Base-by-base conservation (phyloP, 177 flowering plant genomes). In the Vitis hybrid region DNA sequence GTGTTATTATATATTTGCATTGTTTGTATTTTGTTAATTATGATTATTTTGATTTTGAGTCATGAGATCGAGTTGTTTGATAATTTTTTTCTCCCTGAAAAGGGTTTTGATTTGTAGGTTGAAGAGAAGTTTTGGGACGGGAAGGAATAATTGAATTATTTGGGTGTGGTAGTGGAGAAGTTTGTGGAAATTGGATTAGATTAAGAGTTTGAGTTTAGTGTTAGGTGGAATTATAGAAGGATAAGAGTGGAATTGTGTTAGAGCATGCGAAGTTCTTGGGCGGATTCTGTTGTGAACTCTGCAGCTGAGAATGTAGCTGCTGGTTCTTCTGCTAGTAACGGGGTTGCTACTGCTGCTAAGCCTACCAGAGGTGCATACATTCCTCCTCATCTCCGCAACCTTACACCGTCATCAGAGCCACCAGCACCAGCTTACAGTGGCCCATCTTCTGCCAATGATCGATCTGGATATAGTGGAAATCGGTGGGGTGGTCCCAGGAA, bases 311-410 rank as follows among this genome's bases (percentile, higher is more conserved):
- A 79, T 68, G 73, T 75, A 58, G 79, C 78, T 71, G 73, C 73
- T 65, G 82, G 73, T 61, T 69, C 82, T 32, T 70, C 83, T 48
- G 79, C 71, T 32, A 76, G 67, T 67, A 72, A 73, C 64, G 76
- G 61, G 13, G 73, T 67, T 56, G 74, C 27, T 46, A 64, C 71
- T 59, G 57, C 75, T 1, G 73, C 73, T 11, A 35, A 35, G 46
- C 71, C 83, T 50, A 52, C 74, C 5, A 71, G 85, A 68, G 21
- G 80, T 5, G 66, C 90, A 7, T 91, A 91, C 62, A 91, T 89
- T 68, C 97, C 97, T 13, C 97, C 93, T 0, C 97, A 91, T 79
- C 86, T 89, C 3, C 87, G 97, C 2, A 88, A 85, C 67, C 84
- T 82, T 10, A 78, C 83, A 10, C 74, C 85, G 12, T 71, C 90